Evolutionary conservation across 225 moss, liverwort and hornwort species (phyloP).

Genomic region (Pseudisothecium myosuroides): DNA sequence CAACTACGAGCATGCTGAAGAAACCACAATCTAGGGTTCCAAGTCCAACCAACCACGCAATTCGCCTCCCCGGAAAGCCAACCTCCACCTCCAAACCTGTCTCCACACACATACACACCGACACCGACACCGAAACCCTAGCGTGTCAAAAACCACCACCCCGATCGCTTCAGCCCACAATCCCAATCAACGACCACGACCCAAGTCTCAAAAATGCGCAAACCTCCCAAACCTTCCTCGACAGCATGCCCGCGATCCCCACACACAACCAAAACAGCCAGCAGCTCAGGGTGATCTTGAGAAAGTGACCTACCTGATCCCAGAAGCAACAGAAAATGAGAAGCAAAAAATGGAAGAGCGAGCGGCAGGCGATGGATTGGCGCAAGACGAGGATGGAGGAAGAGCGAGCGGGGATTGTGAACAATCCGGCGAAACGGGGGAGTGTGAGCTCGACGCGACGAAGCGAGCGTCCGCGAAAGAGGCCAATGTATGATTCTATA

Average conservation of each 20-base stretch:
- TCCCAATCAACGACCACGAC: neutral
- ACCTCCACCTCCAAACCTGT: neutral
- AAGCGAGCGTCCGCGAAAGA: neutral
- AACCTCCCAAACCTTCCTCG: neutral
- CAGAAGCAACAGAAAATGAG: neutral
- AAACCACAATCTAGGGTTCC: neutral
- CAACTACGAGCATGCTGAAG: constrained; percentile 36
- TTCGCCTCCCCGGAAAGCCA: neutral
- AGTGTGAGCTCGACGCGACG: constrained; percentile 4
- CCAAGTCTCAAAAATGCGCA: neutral
- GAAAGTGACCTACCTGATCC: neutral
- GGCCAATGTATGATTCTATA: neutral
- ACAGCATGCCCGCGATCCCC: neutral
- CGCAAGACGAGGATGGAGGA: neutral
- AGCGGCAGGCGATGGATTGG: neutral
- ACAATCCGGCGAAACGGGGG: neutral
- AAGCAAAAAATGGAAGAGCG: neutral
- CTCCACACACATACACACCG: neutral
- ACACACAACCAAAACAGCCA: neutral
- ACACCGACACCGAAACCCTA: constrained; percentile 29
- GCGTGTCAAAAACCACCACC: neutral
- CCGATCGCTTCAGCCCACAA: neutral
- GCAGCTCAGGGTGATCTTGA: neutral
- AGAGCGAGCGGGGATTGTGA: neutral
- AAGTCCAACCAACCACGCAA: neutral